A percentile compares a stretch with the other conserved stretches of the same genome.
These are phyloP conservation scores for Nasturtium officinale DNA, from an alignment of 345 rosid species.

Conservation along the genomic window DNA sequence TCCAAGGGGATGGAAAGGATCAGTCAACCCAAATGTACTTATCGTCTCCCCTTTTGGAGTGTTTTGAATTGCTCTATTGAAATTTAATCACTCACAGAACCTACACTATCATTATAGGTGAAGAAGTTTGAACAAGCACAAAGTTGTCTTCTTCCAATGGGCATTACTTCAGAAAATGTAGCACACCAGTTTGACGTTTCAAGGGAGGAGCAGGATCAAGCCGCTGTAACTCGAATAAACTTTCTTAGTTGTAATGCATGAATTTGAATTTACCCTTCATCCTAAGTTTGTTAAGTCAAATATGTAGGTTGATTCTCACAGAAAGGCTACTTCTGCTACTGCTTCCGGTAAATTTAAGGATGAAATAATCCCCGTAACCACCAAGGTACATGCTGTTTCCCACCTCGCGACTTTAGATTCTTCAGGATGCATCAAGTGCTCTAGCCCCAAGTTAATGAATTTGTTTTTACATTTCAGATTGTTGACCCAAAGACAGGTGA, in stretches of 20 bases:
- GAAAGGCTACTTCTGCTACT: constrained; percentile 95
- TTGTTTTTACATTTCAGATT: constrained; percentile 52
- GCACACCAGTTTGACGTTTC: constrained; percentile 84
- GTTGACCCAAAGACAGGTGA: constrained; percentile 88
- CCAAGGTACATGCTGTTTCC: constrained; percentile 61
- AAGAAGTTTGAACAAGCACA: constrained; percentile 74
- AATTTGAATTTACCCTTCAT: constrained; percentile 6
- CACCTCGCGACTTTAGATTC: not conserved
- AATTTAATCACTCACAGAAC: not conserved
- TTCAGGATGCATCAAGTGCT: constrained; percentile 5
- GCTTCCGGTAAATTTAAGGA: constrained; percentile 82
- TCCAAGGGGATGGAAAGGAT: constrained; percentile 89
- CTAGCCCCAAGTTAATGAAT: constrained; percentile 16
- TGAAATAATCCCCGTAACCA: constrained; percentile 82
- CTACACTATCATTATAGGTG: constrained; percentile 51
- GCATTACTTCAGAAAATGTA: constrained; percentile 92
- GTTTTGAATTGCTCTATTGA: not conserved
- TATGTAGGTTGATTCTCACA: constrained; percentile 83
- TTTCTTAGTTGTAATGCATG: constrained; percentile 2
- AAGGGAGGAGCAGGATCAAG: constrained; percentile 96
- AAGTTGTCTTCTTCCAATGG: constrained; percentile 95
- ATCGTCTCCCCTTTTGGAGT: not conserved
- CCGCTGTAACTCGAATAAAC: constrained; percentile 68
- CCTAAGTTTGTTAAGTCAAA: constrained; percentile 10
- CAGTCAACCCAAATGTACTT: constrained; percentile 77